A percentile compares a stretch with the other conserved stretches of the same genome.
phyloP scores from a whole-genome alignment of 495 filamentous ascomycete species.

The Opeltia flavorubescens region DNA sequence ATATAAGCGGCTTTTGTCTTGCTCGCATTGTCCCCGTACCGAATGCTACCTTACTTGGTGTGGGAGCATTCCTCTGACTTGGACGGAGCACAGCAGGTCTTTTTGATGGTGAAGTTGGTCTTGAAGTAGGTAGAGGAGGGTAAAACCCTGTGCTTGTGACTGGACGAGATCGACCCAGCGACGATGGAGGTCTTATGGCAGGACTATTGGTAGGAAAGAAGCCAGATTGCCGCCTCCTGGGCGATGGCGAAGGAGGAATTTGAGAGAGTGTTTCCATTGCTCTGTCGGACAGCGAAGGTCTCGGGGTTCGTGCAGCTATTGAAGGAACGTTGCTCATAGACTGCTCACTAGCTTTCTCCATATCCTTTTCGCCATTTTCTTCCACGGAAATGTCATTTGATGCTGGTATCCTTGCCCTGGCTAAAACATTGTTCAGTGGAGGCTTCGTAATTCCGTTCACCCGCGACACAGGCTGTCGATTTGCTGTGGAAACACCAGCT shows the following conservation, averaged over 20 bases:
- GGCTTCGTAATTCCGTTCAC: no score
- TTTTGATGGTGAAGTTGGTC: constrained; percentile 15
- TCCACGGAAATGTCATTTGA: no score
- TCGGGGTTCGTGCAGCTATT: constrained; percentile 9
- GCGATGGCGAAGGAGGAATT: constrained; percentile 48
- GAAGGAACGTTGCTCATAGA: background rate
- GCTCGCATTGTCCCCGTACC: no score
- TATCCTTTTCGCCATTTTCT: background rate
- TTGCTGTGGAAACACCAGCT: no score
- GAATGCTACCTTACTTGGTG: no score
- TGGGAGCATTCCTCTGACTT: no score
- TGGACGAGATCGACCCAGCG: constrained; percentile 32
- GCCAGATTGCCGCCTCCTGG: constrained; percentile 39
- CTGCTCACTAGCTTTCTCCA: background rate
- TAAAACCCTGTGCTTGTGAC: constrained; percentile 32
- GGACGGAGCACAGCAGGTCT: constrained; percentile 4
- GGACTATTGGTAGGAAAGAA: constrained; percentile 47
- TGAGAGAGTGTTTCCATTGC: constrained; percentile 53
- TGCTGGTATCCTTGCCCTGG: no score
- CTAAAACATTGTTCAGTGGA: no score
- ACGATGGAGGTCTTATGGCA: constrained; percentile 41
- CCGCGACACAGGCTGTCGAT: no score
- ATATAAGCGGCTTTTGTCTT: no score
- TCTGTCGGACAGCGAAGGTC: constrained; percentile 51
- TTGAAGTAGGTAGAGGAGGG: constrained; percentile 10